Evolutionary conservation across 257 asterid genomes (phyloP), one percentile per base, ranked within the genome.

Genomic region (Schizonepeta tenuifolia): DNA sequence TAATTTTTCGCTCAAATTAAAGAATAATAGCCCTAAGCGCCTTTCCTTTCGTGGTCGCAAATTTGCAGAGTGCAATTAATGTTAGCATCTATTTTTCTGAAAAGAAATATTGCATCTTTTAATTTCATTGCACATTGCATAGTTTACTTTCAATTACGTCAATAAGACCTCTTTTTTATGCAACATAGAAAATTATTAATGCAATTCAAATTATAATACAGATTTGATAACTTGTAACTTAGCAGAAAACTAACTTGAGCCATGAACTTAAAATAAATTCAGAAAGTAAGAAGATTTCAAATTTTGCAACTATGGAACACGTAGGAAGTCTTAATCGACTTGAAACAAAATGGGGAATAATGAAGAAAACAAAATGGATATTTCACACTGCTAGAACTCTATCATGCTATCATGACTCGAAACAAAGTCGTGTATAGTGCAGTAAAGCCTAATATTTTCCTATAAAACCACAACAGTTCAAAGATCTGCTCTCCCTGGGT

Each of bases 401-500:
- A n/a, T n/a, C n/a, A n/a, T n/a, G n/a, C 67, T 62, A 38, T 24
- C 36, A 14, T 12, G 40, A 43, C 15, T 22, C 8, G 1, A 41
- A 22, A 40, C 26, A 41, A 38, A 13, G 55, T 14, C 13, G 57
- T 4, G 57, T 65, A 44, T 44, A 65, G 51, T 62, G 65, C 13
- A 6, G 4, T 4, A 1, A 12, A 21, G 7, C 12, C 11, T 35
- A 46, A 8, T 26, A 33, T 11, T 64, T 36, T 53, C 35, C 15
- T 43, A 4, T 31, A 69, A 22, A 28, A 54, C 26, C 21, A 6
- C 22, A 35, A 6, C 33, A 43, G 18, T 49, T 74, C 77, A 87
- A 41, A 87, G 94, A 78, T 89, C 94, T 22, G 99, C 99, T 82
- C 92, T 92, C 56, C 97, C 98, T 7, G 99, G 99, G 81, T 87